Evolutionary conservation across 2,329 filamentous ascomycete genomes (phyloP), one percentile per base, ranked within the genome.

Genomic region (Ascochyta rabiei): DNA sequence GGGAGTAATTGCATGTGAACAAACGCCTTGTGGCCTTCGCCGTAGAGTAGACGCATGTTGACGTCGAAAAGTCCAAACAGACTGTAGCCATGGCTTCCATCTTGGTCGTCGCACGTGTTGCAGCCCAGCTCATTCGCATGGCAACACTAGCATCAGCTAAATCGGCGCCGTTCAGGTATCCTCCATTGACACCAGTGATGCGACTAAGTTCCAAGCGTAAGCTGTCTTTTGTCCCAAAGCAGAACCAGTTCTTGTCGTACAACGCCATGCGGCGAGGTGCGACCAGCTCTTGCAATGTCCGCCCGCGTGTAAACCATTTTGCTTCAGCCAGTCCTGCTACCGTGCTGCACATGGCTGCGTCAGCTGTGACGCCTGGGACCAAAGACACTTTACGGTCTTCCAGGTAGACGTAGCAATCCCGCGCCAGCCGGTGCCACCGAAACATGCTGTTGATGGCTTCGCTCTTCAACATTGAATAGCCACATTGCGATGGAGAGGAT

Each of bases 51-150:
- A 12, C 10, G 12, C 28, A 30, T 30, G 28, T 12, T 30, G 28
- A 30, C 28, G 10, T 13, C 12, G 12, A 30, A 30, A 10, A 30
- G 13, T 13, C 28, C 28, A 28, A 28, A 10, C 26, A 28, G 9
- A 28, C 26, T 28, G 26, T 28, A 28, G 26, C 26, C 26, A 28
- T 23, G 12, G 54, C 56, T 41, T 55, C 51, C 10, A 55, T 42
- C 9, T 19, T 57, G 12, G 48, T 60, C 1, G 61, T 65, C 10
- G 44, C 16, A 19, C 66, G 58, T 0, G 24, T 16, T 18, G 41
- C 45, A 15, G 38, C 31, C 59, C 61, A 63, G 10, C 23, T 45
- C 37, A 60, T 53, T 16, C 59, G 53, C 12, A 59, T 43, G 0
- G 46, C 46, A 13, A 54, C 24, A 18, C 46, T 59, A 26, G 53